phyloP scores from a whole-genome alignment of 2,329 filamentous ascomycete species.

The Decorospora gaudefroyi region DNA sequence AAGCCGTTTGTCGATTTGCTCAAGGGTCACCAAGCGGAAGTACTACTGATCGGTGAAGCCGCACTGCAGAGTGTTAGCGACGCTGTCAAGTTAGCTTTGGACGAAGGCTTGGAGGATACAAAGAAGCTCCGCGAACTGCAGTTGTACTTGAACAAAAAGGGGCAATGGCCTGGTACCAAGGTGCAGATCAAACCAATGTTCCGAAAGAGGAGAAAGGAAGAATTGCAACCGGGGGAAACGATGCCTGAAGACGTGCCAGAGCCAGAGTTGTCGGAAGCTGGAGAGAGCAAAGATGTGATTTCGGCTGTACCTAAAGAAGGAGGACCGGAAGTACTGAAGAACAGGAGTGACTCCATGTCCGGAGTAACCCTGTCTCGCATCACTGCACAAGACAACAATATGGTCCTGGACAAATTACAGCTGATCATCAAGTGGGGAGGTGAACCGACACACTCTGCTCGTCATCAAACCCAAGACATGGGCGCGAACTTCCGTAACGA shows the following conservation, averaged over 20 bases:
- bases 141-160: constrained; percentile 89
- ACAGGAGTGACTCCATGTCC: constrained; percentile 76
- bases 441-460: constrained; percentile 94
- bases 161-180: constrained; percentile 92
- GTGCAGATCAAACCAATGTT: constrained; percentile 99
- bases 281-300: constrained; percentile 31
- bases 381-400: constrained; percentile 87
- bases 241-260: constrained; percentile 40
- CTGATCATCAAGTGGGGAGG: constrained; percentile 99
- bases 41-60: constrained; percentile 87
- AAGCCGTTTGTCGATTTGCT: constrained; percentile 93
- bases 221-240: constrained; percentile 48
- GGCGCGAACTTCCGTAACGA: constrained; percentile 97
- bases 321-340: constrained; percentile 29
- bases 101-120: constrained; percentile 79
- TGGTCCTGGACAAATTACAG: constrained; percentile 93
- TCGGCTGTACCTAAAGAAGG: constrained; percentile 18
- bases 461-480: constrained; percentile 94
- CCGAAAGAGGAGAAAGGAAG: constrained; percentile 77
- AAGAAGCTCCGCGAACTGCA: constrained; percentile 84
- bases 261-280: constrained; percentile 20
- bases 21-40: constrained; percentile 94
- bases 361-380: constrained; percentile 92
- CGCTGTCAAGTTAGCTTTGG: constrained; percentile 80
- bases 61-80: constrained; percentile 86